phyloP scores from a whole-genome alignment of 2,329 filamentous ascomycete genomes.

The Phaeomoniella chlamydospora region DNA sequence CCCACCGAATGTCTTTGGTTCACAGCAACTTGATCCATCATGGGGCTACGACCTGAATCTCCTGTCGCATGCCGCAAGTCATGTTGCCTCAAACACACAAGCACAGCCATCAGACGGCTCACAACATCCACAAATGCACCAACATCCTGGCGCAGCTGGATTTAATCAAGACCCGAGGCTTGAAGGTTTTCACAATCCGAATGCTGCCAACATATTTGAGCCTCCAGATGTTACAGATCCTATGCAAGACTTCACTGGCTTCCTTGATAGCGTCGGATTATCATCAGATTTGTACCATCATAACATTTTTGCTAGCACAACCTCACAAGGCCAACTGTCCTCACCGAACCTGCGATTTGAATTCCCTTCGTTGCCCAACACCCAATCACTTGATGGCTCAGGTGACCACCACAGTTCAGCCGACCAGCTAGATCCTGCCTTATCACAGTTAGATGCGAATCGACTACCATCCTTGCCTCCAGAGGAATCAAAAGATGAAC shows the following conservation, averaged over 20 bases:
- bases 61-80: conserved; percentile 32
- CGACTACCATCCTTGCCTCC: conserved; percentile 31
- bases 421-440: not conserved
- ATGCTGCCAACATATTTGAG: conserved; percentile 23
- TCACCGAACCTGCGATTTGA: conserved; percentile 11
- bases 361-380: conserved; percentile 7
- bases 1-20: conserved; percentile 23
- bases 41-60: conserved; percentile 36
- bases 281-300: conserved; percentile 31
- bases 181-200: not conserved
- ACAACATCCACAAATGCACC: conserved; percentile 11
- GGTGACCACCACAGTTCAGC: not conserved
- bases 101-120: conserved; percentile 13
- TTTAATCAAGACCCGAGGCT: conserved; percentile 8
- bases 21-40: conserved; percentile 31
- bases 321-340: not conserved
- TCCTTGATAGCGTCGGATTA: conserved; percentile 32
- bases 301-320: not conserved
- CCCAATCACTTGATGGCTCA: not conserved
- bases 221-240: conserved; percentile 30
- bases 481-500: conserved; percentile 26
- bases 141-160: conserved; percentile 8
- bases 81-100: conserved; percentile 31
- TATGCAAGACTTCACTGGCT: conserved; percentile 33
- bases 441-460: conserved; percentile 16